These are phyloP conservation scores for Penicillium sumatraense DNA, from an alignment of 2,329 filamentous ascomycete species.

Conservation along the genomic window DNA sequence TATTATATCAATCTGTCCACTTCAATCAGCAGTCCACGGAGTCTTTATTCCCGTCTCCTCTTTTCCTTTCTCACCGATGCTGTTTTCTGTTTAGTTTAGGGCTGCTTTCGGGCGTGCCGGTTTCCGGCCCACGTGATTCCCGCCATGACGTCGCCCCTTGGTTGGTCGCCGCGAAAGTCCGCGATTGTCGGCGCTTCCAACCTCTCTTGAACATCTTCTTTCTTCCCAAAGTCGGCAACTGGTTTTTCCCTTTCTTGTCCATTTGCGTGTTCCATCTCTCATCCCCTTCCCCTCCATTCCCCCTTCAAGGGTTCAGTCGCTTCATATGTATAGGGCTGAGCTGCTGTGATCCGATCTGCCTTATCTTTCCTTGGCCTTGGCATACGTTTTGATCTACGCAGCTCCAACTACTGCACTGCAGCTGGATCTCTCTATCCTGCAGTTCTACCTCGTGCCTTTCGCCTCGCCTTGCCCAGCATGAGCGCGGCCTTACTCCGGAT, in stretches of 20 bases:
- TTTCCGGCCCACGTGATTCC: conserved; percentile 7
- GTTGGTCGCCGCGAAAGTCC: not conserved
- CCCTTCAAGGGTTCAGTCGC: not conserved
- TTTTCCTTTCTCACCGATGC: not conserved
- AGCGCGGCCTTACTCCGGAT: conserved; percentile 37
- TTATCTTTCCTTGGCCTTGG: not conserved
- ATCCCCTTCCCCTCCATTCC: not conserved
- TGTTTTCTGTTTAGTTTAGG: not conserved
- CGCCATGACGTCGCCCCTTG: conserved; percentile 7
- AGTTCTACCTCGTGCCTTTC: not conserved
- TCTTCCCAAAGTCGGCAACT: too few relatives aligned
- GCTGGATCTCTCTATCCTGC: not conserved
- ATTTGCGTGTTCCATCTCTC: not conserved
- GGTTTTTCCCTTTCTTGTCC: not conserved
- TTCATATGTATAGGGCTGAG: conserved; percentile 9
- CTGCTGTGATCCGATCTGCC: conserved; percentile 13
- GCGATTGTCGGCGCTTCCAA: not conserved
- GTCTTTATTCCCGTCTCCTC: not conserved
- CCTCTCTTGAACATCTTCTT: not conserved
- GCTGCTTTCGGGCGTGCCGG: conserved; percentile 8
- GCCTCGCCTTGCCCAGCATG: conserved; percentile 29
- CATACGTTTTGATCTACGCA: conserved; percentile 16
- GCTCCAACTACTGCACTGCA: not conserved
- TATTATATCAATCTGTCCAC: too few relatives aligned
- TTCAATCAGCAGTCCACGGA: not conserved